phyloP scores from a whole-genome alignment of 441 rosid species.

The Mallotus repandus region DNA sequence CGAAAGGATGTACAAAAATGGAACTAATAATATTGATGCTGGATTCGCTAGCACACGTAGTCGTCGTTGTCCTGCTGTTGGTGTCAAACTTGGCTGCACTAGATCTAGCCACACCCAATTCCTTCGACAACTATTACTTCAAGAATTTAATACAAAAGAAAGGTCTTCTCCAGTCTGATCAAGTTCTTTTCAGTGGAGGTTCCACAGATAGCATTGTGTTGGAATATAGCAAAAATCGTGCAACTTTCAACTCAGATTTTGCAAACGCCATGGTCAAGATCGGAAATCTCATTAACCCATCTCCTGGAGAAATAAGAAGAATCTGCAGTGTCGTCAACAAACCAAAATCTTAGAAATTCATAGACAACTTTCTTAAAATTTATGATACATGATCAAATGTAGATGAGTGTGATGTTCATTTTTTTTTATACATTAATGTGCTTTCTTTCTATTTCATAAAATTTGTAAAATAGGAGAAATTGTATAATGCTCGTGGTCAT shows the following conservation, averaged over 20 bases:
- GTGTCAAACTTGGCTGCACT: slow-evolving; percentile 40
- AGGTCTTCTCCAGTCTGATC: slow-evolving; percentile 53
- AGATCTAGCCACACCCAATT: slow-evolving; percentile 56
- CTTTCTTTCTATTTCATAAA: no score
- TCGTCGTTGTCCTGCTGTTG: slow-evolving; percentile 32
- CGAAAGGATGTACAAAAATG: slow-evolving; percentile 45
- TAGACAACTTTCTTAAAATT: no score
- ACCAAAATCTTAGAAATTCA: no score
- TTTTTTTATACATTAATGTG: no score
- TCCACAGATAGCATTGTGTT: slow-evolving; percentile 43
- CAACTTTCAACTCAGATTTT: slow-evolving; percentile 36
- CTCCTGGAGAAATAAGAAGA: slow-evolving; percentile 42
- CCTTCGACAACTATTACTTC: slow-evolving; percentile 61
- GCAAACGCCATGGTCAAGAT: slow-evolving; percentile 56
- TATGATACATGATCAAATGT: no score
- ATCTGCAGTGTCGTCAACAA: slow-evolving; percentile 36
- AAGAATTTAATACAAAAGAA: slow-evolving; percentile 49
- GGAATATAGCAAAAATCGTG: slow-evolving; percentile 43
- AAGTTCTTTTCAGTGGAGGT: slow-evolving; percentile 45
- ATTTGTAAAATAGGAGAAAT: no score
- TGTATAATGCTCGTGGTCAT: no score
- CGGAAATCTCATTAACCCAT: slow-evolving; percentile 49
- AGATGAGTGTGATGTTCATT: no score
- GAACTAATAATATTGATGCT: slow-evolving; percentile 42
- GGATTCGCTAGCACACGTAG: slow-evolving; percentile 46